These are phyloP conservation scores for Chimonanthus salicifolius DNA, from an alignment of 164 flowering plant genomes.

Conservation along the genomic window DNA sequence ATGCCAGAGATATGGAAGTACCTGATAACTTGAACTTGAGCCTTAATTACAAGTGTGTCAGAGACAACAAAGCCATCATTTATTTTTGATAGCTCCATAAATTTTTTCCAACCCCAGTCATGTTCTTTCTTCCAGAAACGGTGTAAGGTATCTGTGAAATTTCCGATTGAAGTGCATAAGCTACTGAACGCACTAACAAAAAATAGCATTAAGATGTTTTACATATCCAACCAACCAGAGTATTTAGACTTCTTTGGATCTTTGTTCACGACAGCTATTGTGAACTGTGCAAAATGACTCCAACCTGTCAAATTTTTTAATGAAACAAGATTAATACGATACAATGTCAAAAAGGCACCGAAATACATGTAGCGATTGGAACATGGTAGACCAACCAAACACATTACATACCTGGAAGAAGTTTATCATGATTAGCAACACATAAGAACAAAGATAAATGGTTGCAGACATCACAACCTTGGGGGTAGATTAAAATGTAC, in stretches of 20 bases:
- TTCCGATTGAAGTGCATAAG: conserved; percentile 5
- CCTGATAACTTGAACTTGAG: conserved; percentile 98
- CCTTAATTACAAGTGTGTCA: conserved; percentile 84
- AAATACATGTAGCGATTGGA: not conserved
- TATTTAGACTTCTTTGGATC: conserved; percentile 94
- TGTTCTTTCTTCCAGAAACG: conserved; percentile 97
- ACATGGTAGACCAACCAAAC: not conserved
- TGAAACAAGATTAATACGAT: not conserved
- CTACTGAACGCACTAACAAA: not conserved
- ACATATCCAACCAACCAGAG: conserved; percentile 52
- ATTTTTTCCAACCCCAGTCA: conserved; percentile 99
- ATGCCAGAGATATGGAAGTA: conserved; percentile 9
- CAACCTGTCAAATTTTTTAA: conserved; percentile 48
- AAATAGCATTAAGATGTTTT: not conserved
- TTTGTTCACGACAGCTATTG: conserved; percentile 91
- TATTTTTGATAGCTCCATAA: conserved; percentile 92
- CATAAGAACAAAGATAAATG: conserved; percentile 96
- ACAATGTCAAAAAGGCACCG: not conserved
- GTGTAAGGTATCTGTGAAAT: conserved; percentile 70
- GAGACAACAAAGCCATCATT: conserved; percentile 83
- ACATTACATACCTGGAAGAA: conserved; percentile 78
- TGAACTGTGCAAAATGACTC: conserved; percentile 99
- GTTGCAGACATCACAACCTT: conserved; percentile 95
- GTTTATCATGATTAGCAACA: conserved; percentile 98
- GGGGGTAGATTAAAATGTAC: conserved; percentile 94